Conservation (phyloP, 208 protist genomes). For the Kentomonas sorsogonicus region DNA sequence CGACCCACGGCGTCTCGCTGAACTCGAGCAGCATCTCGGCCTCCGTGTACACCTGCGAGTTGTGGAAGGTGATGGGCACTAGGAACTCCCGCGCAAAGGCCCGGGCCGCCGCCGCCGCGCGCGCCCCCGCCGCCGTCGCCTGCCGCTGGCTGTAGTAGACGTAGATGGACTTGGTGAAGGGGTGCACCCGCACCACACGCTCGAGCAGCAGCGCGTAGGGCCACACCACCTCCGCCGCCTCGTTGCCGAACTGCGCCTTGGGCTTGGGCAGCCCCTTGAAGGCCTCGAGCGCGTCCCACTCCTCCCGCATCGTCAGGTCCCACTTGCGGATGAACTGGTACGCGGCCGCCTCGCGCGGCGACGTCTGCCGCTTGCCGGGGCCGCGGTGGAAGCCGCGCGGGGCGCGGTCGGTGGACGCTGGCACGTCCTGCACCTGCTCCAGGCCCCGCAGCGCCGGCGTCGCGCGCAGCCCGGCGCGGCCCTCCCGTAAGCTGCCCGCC, state of each 20-base stretch:
- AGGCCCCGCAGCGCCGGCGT: slow-evolving; percentile 39
- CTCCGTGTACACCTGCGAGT: slow-evolving; percentile 89
- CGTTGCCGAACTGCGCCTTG: slow-evolving; percentile 85
- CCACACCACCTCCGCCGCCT: slow-evolving; percentile 86
- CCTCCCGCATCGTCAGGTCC: slow-evolving; percentile 81
- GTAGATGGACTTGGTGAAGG: slow-evolving; percentile 91
- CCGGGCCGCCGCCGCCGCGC: slow-evolving; percentile 42
- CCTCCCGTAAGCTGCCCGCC: slow-evolving; percentile 1
- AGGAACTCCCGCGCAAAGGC: slow-evolving; percentile 75
- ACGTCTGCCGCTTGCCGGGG: slow-evolving; percentile 80
- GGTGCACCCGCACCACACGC: slow-evolving; percentile 81
- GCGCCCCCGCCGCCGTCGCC: slow-evolving; percentile 34
- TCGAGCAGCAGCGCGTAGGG: slow-evolving; percentile 84
- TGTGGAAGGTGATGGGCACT: slow-evolving; percentile 89
- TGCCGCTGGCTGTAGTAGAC: slow-evolving; percentile 84
- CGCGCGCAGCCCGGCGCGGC: slow-evolving; percentile 14
- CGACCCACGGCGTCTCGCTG: slow-evolving; percentile 85
- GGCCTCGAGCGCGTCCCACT: slow-evolving; percentile 78
- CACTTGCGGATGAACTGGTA: slow-evolving; percentile 85
- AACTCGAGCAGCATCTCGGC: slow-evolving; percentile 90
- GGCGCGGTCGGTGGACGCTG: slow-evolving; percentile 73
- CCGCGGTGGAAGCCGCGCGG: slow-evolving; percentile 77
- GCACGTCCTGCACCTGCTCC: slow-evolving; percentile 85
- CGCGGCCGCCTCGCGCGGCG: slow-evolving; percentile 49
- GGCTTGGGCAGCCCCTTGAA: slow-evolving; percentile 88